These are phyloP conservation scores for Macroventuria anomochaeta DNA, from an alignment of 2,329 filamentous ascomycete species.

Conservation along the genomic window DNA sequence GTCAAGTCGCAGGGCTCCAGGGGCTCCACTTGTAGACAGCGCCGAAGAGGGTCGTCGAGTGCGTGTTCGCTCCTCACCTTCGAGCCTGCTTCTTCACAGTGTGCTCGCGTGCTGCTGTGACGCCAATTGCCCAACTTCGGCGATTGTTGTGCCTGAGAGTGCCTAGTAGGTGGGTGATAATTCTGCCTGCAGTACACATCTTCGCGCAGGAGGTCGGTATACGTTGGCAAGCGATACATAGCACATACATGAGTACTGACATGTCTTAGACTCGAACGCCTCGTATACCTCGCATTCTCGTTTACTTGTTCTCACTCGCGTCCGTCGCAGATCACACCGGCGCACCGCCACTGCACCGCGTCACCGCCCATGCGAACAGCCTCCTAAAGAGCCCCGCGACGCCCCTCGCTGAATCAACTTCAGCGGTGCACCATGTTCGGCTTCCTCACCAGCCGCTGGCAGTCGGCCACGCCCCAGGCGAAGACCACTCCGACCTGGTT, in stretches of 20 bases:
- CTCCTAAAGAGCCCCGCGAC: constrained; percentile 25
- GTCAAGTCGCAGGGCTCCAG: too few relatives aligned
- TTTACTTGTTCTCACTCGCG: too few relatives aligned
- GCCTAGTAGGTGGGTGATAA: background rate
- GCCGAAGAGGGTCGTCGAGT: constrained; percentile 19
- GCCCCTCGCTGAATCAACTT: constrained; percentile 37
- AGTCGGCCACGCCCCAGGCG: constrained; percentile 34
- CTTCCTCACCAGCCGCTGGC: constrained; percentile 47
- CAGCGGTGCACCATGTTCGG: constrained; percentile 44
- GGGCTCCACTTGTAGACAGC: constrained; percentile 16
- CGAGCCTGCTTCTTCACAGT: constrained; percentile 13
- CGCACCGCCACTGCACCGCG: constrained; percentile 31
- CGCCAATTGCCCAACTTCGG: constrained; percentile 20
- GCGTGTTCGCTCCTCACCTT: constrained; percentile 1
- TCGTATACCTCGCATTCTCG: background rate
- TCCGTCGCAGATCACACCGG: background rate
- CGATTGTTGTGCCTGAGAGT: constrained; percentile 9
- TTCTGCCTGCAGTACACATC: background rate
- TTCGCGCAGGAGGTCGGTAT: background rate
- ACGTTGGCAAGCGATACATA: background rate
- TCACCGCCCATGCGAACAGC: constrained; percentile 30
- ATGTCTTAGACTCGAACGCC: background rate
- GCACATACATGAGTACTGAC: background rate
- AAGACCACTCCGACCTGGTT: constrained; percentile 60
- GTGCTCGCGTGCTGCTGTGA: constrained; percentile 19